Percentiles rank a stretch among this genome's conserved stretches.
Evolutionary conservation across 495 filamentous ascomycete species (phyloP).

Genomic region (Aspergillus affinis): DNA sequence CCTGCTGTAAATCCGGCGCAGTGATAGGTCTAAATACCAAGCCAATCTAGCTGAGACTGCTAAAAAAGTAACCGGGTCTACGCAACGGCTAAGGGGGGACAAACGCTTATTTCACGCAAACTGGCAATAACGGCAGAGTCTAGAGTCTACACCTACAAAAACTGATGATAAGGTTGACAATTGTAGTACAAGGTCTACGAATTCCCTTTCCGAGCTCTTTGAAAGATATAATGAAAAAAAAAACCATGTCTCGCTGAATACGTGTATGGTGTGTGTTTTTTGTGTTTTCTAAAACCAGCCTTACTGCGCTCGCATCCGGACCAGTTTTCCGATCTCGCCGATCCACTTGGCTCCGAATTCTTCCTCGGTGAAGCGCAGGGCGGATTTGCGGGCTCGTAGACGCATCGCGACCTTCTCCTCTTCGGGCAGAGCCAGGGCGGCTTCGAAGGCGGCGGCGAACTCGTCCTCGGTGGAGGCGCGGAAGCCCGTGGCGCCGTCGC

Average conservation of each 20-base stretch:
- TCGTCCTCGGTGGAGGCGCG: conserved; percentile 73
- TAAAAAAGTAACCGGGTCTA: not conserved
- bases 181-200: not conserved
- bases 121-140: not conserved
- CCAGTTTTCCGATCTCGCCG: conserved; percentile 65
- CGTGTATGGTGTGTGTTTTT: too few species aligned
- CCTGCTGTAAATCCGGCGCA: too few species aligned
- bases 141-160: not conserved
- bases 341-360: conserved; percentile 79
- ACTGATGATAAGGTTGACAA: not conserved
- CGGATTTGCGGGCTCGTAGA: conserved; percentile 68
- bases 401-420: conserved; percentile 73
- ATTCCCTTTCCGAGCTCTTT: not conserved
- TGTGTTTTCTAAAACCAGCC: too few species aligned
- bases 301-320: conserved; percentile 38
- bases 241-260: too few species aligned
- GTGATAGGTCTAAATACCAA: too few species aligned
- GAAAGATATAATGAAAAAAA: too few species aligned
- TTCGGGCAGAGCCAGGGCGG: conserved; percentile 65
- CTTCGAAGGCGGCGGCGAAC: conserved; percentile 75
- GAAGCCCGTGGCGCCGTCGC: conserved; percentile 80
- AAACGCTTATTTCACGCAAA: not conserved
- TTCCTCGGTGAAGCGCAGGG: conserved; percentile 82
- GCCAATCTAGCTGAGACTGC: too few species aligned
- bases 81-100: not conserved